Evolutionary conservation across 129 eudicot genomes (phyloP).

Genomic region (Arctium lappa): DNA sequence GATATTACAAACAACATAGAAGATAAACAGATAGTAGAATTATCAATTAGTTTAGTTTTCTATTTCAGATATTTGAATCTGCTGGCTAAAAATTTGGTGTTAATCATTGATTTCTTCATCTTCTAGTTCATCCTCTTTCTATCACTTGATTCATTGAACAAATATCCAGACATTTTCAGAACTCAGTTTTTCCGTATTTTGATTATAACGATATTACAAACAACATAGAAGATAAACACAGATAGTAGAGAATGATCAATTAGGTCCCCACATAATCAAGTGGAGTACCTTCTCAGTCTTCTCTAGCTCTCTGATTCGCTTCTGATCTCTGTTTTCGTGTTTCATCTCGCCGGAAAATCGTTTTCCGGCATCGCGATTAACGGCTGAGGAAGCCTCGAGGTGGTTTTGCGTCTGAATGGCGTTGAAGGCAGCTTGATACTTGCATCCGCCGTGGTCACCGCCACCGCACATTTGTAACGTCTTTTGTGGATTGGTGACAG

Average conservation of each 20-base stretch:
- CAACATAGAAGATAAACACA: background rate
- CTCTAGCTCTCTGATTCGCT: constrained; percentile 19
- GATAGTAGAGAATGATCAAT: background rate
- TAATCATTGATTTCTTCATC: background rate
- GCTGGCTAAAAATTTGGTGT: background rate
- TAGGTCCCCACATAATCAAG: constrained; percentile 36
- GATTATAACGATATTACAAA: background rate
- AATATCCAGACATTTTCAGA: background rate
- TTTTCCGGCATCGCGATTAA: background rate
- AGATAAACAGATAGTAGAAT: too few relatives aligned
- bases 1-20: too few relatives aligned
- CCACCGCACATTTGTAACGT: constrained; percentile 18
- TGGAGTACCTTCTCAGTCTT: constrained; percentile 28
- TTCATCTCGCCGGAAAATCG: constrained; percentile 12
- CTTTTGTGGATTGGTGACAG: background rate
- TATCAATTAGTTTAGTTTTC: too few relatives aligned
- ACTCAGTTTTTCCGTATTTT: background rate
- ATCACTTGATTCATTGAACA: background rate
- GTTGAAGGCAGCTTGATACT: constrained; percentile 14
- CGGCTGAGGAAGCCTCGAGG: background rate
- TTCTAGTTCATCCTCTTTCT: background rate
- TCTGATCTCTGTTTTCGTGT: constrained; percentile 19
- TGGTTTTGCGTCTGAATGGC: constrained; percentile 14
- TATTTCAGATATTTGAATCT: too few relatives aligned
- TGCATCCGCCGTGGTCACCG: constrained; percentile 14